Percentiles rank a stretch among this genome's conserved stretches.
Conservation (phyloP, 1,284 basidiomycete species). For the Cystobasidium pallidum region DNA sequence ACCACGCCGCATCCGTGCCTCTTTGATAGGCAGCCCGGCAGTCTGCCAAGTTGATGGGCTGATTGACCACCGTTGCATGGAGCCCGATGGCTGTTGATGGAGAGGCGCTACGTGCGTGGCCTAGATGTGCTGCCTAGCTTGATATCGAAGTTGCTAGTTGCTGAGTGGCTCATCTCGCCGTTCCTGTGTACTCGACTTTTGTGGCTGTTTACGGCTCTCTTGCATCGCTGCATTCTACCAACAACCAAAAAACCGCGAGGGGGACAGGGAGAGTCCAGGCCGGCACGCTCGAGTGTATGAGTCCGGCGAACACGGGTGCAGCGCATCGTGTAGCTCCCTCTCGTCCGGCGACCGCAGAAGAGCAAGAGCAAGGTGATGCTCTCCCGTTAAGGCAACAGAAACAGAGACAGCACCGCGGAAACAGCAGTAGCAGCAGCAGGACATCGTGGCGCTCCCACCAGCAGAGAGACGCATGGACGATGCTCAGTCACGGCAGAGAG, state of each 20-base stretch:
- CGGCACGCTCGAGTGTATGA: background rate
- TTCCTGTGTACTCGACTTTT: background rate
- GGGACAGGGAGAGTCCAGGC: background rate
- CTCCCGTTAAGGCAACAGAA: slow-evolving; percentile 14
- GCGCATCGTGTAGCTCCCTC: background rate
- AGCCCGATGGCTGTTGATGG: too few relatives aligned
- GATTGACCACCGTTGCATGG: too few relatives aligned
- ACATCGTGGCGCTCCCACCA: slow-evolving; percentile 31
- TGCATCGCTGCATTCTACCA: slow-evolving; percentile 18
- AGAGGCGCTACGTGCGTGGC: too few relatives aligned
- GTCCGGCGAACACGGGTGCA: background rate
- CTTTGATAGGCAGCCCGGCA: background rate
- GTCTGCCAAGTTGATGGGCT: too few relatives aligned
- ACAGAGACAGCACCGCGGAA: background rate
- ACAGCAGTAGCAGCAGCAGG: background rate
- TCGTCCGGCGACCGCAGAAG: background rate
- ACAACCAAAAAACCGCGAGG: background rate
- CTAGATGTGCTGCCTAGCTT: background rate
- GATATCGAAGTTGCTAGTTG: background rate
- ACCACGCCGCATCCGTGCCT: background rate
- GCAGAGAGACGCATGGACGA: slow-evolving; percentile 30
- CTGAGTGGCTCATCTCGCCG: background rate
- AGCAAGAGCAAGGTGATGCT: background rate
- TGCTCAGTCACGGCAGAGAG: slow-evolving; percentile 28
- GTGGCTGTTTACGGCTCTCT: too few relatives aligned